Evolutionary conservation across 257 asterid genomes (phyloP), one percentile per base, ranked within the genome.

Genomic region (Nemophila menziesii): DNA sequence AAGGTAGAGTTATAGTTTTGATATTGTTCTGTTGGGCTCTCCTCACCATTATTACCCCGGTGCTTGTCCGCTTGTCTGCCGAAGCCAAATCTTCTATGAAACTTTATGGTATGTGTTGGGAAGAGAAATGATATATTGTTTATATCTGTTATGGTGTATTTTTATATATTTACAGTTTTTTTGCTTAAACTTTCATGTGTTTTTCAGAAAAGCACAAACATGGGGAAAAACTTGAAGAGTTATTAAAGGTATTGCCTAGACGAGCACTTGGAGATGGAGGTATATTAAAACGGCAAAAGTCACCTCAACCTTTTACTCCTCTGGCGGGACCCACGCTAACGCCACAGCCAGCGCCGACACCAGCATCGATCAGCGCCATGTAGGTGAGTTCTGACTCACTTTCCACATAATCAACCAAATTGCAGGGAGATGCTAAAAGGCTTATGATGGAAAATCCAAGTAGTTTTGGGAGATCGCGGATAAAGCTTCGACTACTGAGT

Each of bases 21-120:
- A 72, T 86, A 37, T 56, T 86, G 46, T 54, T 68, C 57, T 66
- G 66, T 64, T 86, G 96, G 96, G 96, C 78, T 46, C 51, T 71
- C 14, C 92, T 82, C 56, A 68, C 81, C 42, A 43, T 75, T 3
- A 56, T 86, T 54, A 82, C 94, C 49, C 94, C 96, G 0, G 65
- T 49, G 19, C 94, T 86, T 16, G 48, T 86, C 11, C 79, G 82
- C 15, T 40, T 75, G 45, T 75, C 96, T 8, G 79, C 80, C 46
- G 68, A 79, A 5, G 83, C 96, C 15, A 79, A 65, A 63, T 58
- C 61, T 12, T 20, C 62, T 22, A 12, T 36, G 0, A 46, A 58
- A 43, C 52, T 59, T 51, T 44, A 61, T 33, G 85, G 95, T 84
- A 56, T 20, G 61, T 15, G 12, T 46, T 14, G 3, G n/a, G n/a